Evolutionary conservation across 129 eudicot species (phyloP), one percentile per base, ranked within the genome.

Genomic region (Flaveria robusta): DNA sequence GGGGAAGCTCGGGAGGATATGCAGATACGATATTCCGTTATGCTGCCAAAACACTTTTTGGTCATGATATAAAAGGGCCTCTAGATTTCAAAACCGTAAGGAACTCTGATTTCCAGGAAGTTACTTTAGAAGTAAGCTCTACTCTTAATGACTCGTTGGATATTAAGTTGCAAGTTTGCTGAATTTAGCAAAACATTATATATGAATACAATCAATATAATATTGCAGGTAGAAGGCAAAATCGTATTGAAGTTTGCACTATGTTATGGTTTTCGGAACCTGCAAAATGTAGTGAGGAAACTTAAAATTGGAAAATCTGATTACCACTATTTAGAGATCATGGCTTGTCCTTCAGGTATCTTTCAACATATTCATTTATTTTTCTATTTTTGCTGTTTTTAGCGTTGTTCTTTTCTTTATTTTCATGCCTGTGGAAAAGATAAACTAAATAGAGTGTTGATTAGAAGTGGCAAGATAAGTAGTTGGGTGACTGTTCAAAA

Each of bases 261-360:
- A 19, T 95, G 99, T 86, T 95, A 91, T 79, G 99, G 99, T 27
- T 95, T 95, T 58, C 86, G 99, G 62, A 95, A 95, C 85, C 82
- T 95, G 85, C 93, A 92, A 49, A 95, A 87, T 75, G 84, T 95
- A 55, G 96, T 91, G 74, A 87, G 92, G 79, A 95, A 91, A 81
- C 85, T 95, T 18, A 89, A 94, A 89, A 80, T 42, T 39, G 97
- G 94, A 69, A 93, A 90, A 83, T 90, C 91, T 69, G 98, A 90
- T 55, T 91, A 89, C 80, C 94, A 95, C 26, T 95, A 81, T 77
- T 46, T 91, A 74, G 96, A 95, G 89, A 83, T 95, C 67, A 95
- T 91, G 97, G 97, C 99, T 7, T 95, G 96, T 83, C 97, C 97
- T 80, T 89, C 99, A 76, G 97, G 99, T 91, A 66, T 24, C 20